Evolutionary conservation across 768 basidiomycete species (phyloP), one percentile per base, ranked within the genome.

Genomic region (Lactifluus volemus): DNA sequence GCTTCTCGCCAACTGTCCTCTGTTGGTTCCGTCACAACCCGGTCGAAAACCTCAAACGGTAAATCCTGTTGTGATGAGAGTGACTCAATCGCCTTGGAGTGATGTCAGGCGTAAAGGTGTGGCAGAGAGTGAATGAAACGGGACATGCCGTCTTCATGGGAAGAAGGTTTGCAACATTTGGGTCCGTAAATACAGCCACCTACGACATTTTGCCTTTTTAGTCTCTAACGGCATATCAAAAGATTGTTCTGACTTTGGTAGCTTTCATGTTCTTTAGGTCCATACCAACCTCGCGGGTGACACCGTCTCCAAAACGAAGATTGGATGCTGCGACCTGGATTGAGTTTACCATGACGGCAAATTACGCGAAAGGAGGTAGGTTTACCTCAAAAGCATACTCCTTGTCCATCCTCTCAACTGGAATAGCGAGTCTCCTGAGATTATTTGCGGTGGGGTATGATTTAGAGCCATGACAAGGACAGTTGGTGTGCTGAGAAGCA

Each of bases 181-280:
- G 83, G 68, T 98, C 96, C 4, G 96, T 98, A 71, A 95, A 96
- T 21, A 98, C 89, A 17, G 83, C 96, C 65, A 98, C 90, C 86
- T 97, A 69, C 4, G 30, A n/a, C 3, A n/a, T 11, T 15, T 14
- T 14, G 12, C 50, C 30, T 44, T n/a, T 29, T 50, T 11, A 54
- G 29, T 12, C 8, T 19, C 25, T 47, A 52, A 17, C 29, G 51
- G 9, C 36, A 45, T 49, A 15, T 21, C n/a, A n/a, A 6, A 4
- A 63, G 41, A 32, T 10, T 64, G 32, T 12, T 50, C 70, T n/a
- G 65, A 88, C 91, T 80, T 91, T 92, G 67, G 83, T 81, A 7
- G 93, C 92, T 59, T 86, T 88, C 89, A 92, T 88, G 75, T 95
- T 95, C 79, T 88, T 89, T 67, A 95, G 79, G 72, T 94, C 93